Percentiles rank a stretch among this genome's conserved stretches.
These are phyloP conservation scores for Cladosporium cucumerinum DNA, from an alignment of 2,329 filamentous ascomycete genomes.

Conservation along the genomic window DNA sequence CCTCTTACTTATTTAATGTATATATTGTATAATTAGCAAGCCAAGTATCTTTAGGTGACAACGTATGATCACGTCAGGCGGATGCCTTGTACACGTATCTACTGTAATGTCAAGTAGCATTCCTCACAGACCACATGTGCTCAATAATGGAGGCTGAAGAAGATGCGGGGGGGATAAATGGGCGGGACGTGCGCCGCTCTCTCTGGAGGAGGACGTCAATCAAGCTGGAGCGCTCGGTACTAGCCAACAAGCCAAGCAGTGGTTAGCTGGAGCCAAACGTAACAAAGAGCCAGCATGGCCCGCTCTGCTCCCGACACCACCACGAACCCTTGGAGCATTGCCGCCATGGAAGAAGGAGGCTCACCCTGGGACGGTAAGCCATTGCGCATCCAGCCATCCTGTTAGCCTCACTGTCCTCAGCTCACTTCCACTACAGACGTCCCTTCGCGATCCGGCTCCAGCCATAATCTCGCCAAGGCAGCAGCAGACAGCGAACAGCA, in stretches of 20 bases:
- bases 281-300: constrained; percentile 2
- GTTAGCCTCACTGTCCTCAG: neutral
- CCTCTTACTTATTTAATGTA: neutral
- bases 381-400: neutral
- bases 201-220: constrained; percentile 3
- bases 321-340: constrained; percentile 22
- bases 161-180: neutral
- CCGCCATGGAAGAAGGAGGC: constrained; percentile 32
- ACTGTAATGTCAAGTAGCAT: neutral
- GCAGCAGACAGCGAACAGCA: constrained; percentile 31
- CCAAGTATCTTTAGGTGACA: neutral
- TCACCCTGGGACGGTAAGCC: constrained; percentile 34
- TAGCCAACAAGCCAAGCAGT: constrained; percentile 8
- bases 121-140: neutral
- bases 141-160: neutral
- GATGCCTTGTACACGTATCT: neutral
- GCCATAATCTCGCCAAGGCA: constrained; percentile 40
- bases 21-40: neutral
- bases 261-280: constrained; percentile 11
- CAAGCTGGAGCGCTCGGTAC: neutral
- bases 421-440: constrained; percentile 39
- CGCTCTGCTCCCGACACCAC: constrained; percentile 13
- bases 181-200: neutral
- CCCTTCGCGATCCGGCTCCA: constrained; percentile 44
- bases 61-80: neutral